Evolutionary conservation across 148 eudicot genomes (phyloP).

Genomic region (Beta vulgaris): DNA sequence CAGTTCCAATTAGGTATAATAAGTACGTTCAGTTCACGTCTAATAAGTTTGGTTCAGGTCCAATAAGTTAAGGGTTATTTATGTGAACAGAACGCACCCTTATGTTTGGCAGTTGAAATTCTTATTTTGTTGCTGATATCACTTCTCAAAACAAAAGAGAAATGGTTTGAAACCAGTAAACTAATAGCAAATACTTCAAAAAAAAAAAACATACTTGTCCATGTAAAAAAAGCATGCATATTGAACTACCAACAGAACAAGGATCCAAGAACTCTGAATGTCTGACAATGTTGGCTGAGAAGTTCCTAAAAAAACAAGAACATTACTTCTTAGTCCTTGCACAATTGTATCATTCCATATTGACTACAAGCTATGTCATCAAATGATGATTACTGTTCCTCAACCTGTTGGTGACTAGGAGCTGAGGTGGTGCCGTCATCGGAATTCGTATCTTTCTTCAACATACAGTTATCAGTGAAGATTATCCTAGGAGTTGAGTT

Average conservation of each 20-base stretch:
- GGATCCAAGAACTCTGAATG: neutral
- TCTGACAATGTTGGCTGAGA: neutral
- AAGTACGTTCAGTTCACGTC: no score
- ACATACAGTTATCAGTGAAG: slow-evolving; percentile 1
- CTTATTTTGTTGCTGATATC: no score
- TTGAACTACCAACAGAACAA: neutral
- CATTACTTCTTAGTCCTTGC: neutral
- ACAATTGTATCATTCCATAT: neutral
- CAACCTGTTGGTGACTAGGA: neutral
- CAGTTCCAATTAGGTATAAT: no score
- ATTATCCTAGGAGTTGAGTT: slow-evolving; percentile 4
- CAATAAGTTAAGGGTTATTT: no score
- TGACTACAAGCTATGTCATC: neutral
- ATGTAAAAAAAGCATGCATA: no score
- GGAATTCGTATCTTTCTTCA: slow-evolving; percentile 5
- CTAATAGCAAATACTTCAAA: no score
- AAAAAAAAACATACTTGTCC: no score
- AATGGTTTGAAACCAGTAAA: no score
- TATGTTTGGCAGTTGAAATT: no score
- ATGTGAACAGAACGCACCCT: no score
- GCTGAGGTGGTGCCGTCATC: slow-evolving; percentile 21
- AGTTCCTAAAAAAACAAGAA: neutral
- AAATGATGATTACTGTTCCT: neutral
- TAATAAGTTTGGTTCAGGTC: no score
- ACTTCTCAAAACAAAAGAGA: no score